A percentile compares a stretch with the other conserved stretches of the same genome.
Conservation (phyloP, 768 basidiomycete species). For the Boletus fagicola region DNA sequence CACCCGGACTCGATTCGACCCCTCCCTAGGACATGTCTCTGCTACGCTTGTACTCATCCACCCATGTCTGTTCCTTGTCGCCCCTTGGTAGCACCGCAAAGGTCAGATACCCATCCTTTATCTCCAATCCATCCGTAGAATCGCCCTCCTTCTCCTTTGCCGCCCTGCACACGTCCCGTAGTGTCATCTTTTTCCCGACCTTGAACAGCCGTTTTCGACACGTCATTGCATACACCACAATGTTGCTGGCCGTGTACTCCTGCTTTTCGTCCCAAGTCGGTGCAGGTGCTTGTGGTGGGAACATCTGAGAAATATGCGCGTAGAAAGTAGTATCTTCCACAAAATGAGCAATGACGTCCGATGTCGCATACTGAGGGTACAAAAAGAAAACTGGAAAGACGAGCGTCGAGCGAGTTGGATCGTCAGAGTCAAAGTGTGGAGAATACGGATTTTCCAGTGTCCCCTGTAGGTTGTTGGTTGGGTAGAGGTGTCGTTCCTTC, state of each 20-base stretch:
- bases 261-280: conserved; percentile 75
- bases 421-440: conserved; percentile 68
- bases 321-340: conserved; percentile 81
- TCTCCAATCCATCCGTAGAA: conserved; percentile 72
- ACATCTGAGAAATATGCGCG: conserved; percentile 77
- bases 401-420: conserved; percentile 55
- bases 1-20: neutral
- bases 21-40: conserved; percentile 32
- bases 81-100: conserved; percentile 81
- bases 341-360: conserved; percentile 87
- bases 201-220: conserved; percentile 74
- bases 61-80: conserved; percentile 76
- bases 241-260: conserved; percentile 61
- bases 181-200: conserved; percentile 86
- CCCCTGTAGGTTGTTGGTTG: conserved; percentile 48
- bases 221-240: conserved; percentile 86
- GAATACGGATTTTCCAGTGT: conserved; percentile 54
- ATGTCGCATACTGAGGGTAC: conserved; percentile 86
- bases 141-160: conserved; percentile 60
- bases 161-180: conserved; percentile 70
- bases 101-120: conserved; percentile 78
- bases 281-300: conserved; percentile 63
- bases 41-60: conserved; percentile 76
- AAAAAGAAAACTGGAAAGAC: conserved; percentile 89
- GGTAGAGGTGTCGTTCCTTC: conserved; percentile 74